Evolutionary conservation across 371 early-diverging fungal species (phyloP).

Genomic region (Mortierella sp.): DNA sequence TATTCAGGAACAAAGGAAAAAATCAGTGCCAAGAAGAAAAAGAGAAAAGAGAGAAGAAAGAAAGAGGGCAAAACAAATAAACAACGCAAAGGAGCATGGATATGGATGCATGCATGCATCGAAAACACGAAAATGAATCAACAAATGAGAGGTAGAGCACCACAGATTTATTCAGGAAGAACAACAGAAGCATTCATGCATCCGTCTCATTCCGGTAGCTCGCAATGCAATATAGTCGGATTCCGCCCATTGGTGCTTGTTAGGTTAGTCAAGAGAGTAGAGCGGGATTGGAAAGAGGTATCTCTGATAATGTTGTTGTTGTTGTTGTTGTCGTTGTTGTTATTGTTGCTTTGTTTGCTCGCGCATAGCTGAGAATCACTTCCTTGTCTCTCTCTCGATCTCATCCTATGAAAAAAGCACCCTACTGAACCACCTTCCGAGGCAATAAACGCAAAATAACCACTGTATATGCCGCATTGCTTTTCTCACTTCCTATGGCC

Average conservation of each 20-base stretch:
- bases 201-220: neutral
- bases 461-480: no score
- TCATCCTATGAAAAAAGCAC: no score
- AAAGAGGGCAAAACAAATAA: neutral
- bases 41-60: neutral
- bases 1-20: neutral
- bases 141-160: neutral
- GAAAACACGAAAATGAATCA: neutral
- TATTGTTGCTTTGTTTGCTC: neutral
- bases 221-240: neutral
- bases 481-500: neutral
- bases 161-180: neutral
- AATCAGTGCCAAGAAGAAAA: neutral
- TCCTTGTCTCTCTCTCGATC: neutral
- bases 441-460: neutral
- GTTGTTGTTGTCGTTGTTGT: neutral
- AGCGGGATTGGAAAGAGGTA: neutral
- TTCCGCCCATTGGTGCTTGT: neutral
- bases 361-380: neutral
- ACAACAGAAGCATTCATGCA: neutral
- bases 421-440: neutral
- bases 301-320: neutral
- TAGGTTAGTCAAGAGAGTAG: neutral
- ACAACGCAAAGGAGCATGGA: neutral
- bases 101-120: neutral